phyloP scores from a whole-genome alignment of 306 rosid genomes.

The Echinosophora koreensis region DNA sequence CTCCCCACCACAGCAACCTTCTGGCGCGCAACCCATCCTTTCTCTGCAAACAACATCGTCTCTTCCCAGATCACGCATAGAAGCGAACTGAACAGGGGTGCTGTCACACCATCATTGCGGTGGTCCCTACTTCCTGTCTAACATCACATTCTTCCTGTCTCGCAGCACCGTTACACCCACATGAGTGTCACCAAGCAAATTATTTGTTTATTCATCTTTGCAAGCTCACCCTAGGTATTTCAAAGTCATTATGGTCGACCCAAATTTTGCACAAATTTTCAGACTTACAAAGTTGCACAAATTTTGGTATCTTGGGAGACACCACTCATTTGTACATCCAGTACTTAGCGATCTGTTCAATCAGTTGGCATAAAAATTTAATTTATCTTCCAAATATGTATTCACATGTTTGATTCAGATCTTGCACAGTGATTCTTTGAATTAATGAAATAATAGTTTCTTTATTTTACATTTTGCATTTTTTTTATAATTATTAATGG shows the following conservation, averaged over 20 bases:
- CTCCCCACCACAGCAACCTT: too few species aligned
- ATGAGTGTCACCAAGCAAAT: too few species aligned
- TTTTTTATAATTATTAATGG: too few species aligned
- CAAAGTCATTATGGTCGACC: conserved; percentile 49
- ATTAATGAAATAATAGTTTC: conserved; percentile 54
- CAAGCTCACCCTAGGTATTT: conserved; percentile 52
- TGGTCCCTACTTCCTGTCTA: too few species aligned
- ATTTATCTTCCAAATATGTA: conserved; percentile 45
- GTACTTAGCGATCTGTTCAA: conserved; percentile 51
- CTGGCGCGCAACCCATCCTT: too few species aligned
- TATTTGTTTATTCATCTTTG: conserved; percentile 48
- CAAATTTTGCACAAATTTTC: conserved; percentile 52
- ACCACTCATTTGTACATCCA: conserved; percentile 64
- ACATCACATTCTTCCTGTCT: too few species aligned
- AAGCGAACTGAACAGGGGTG: too few species aligned
- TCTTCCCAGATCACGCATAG: too few species aligned
- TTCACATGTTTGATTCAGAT: conserved; percentile 49
- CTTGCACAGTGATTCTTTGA: conserved; percentile 62
- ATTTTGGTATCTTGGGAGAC: conserved; percentile 55
- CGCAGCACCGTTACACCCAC: too few species aligned
- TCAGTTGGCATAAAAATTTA: conserved; percentile 38
- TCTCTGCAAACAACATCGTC: too few species aligned
- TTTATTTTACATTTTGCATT: too few species aligned
- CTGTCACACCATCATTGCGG: too few species aligned
- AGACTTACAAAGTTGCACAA: conserved; percentile 43